A percentile compares a stretch with the other conserved stretches of the same genome.
phyloP scores from a whole-genome alignment of 768 basidiomycete species.

The Cyclocybe cylindracea region DNA sequence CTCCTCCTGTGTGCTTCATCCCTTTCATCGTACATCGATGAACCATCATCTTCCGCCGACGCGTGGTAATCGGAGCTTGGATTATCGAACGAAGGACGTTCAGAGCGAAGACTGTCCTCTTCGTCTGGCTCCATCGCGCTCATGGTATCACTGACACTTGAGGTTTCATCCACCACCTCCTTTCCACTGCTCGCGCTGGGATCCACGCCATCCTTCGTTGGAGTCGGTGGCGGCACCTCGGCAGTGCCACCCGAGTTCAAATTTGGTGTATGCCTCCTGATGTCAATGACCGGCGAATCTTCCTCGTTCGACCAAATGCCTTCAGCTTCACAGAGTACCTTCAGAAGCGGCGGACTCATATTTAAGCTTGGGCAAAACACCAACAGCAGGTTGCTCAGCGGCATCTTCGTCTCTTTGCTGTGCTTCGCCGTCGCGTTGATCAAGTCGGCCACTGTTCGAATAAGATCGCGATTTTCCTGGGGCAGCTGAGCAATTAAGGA shows the following conservation, averaged over 20 bases:
- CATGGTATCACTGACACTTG: not conserved
- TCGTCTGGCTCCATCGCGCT: conserved; percentile 20
- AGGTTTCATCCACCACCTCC: conserved; percentile 1
- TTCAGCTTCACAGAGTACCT: conserved; percentile 71
- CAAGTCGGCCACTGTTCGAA: conserved; percentile 79
- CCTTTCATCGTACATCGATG: conserved; percentile 14
- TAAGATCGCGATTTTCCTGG: conserved; percentile 79
- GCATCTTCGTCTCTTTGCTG: conserved; percentile 85
- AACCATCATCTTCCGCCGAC: conserved; percentile 28
- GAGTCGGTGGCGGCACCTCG: conserved; percentile 8
- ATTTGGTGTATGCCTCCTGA: conserved; percentile 16
- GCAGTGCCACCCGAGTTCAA: conserved; percentile 9
- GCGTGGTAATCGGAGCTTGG: conserved; percentile 37
- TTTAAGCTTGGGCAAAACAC: conserved; percentile 87
- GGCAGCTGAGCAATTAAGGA: conserved; percentile 72
- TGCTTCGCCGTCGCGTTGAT: conserved; percentile 73
- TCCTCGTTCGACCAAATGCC: conserved; percentile 57
- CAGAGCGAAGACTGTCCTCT: conserved; percentile 23
- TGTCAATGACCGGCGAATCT: conserved; percentile 54
- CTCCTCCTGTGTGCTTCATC: conserved; percentile 15
- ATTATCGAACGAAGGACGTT: conserved; percentile 26
- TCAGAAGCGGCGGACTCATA: conserved; percentile 73
- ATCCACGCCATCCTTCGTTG: conserved; percentile 11
- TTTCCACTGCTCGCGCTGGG: conserved; percentile 9
- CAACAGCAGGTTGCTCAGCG: conserved; percentile 82